These are phyloP conservation scores for Tulasnella calospora DNA, from an alignment of 768 basidiomycete genomes.

Conservation along the genomic window DNA sequence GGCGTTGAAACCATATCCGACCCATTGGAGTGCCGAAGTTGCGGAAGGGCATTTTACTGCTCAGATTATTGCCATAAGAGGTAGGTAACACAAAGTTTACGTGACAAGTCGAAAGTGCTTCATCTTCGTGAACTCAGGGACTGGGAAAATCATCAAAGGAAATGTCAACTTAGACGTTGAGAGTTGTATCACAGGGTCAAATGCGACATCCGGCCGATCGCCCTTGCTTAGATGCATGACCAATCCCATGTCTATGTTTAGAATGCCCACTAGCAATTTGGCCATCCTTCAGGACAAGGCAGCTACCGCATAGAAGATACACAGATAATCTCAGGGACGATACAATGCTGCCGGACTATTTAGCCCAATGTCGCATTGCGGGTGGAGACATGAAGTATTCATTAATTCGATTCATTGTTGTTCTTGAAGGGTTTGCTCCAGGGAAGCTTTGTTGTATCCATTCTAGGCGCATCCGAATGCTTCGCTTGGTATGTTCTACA, in stretches of 20 bases:
- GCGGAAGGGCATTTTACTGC: not conserved
- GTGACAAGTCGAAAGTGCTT: not conserved
- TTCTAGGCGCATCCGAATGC: conserved; percentile 69
- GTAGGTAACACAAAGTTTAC: not conserved
- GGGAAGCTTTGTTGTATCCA: conserved; percentile 78
- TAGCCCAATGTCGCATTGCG: conserved; percentile 13
- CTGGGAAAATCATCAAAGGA: not conserved
- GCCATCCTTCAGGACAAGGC: not conserved
- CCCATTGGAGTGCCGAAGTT: not conserved
- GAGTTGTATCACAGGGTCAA: not conserved
- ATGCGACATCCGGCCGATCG: not conserved
- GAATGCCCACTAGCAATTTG: not conserved
- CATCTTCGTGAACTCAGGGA: not conserved
- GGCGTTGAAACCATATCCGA: not conserved
- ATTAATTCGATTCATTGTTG: conserved; percentile 74
- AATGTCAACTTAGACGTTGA: not conserved
- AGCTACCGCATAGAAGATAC: not conserved
- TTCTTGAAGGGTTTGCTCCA: conserved; percentile 74
- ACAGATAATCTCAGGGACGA: not conserved
- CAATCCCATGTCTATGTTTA: not conserved
- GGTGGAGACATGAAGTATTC: conserved; percentile 55
- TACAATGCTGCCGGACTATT: not conserved
- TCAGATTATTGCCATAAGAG: not conserved
- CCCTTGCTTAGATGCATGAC: not conserved
- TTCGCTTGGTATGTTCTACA: conserved; percentile 44